Evolutionary conservation across 2,329 filamentous ascomycete species (phyloP), one percentile per base, ranked within the genome.

Genomic region (Zymoseptoria brevis): DNA sequence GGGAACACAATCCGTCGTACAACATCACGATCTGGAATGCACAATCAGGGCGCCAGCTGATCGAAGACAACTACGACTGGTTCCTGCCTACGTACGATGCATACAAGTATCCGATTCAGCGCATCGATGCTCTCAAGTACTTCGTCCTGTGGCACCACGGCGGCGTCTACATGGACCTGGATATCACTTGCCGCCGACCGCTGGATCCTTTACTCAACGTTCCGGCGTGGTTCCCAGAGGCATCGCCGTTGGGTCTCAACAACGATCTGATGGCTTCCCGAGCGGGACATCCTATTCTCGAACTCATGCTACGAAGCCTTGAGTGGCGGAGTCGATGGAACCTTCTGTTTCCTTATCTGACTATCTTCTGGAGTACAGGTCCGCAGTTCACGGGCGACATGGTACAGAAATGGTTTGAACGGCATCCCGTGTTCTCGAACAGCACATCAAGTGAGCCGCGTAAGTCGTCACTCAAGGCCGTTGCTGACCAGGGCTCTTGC

Each of bases 101-200:
- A 68, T 92, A 90, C 74, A 79, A 78, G 41, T 88, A 86, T 72
- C 84, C 85, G n/a, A 89, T 91, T 64, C 87, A 90, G 74, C 83
- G 87, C 59, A 86, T 88, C 57, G 88, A 91, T 69, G 79, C 87
- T 35, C 21, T 92, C 66, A 82, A 88, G 57, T 92, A 91, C 75
- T 91, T 92, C 70, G 78, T 90, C 11, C 79, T 92, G 29, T 80
- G 84, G 55, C 83, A 88, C 73, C 90, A 83, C 70, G 88, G 88
- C 56, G 88, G 88, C 45, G 85, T 90, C 57, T 92, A 92, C 72
- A 84, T 92, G 65, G 88, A 92, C 69, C 75, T 91, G 45, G 88
- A 92, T 72, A 84, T 55, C 54, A 85, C 85, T 66, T 89, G 86
- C 76, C 81, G 84, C 64, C 81, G 83, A 59, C 81, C 81, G 55